Base-by-base conservation (phyloP, 768 basidiomycete genomes). In the Trametes gibbosa region DNA sequence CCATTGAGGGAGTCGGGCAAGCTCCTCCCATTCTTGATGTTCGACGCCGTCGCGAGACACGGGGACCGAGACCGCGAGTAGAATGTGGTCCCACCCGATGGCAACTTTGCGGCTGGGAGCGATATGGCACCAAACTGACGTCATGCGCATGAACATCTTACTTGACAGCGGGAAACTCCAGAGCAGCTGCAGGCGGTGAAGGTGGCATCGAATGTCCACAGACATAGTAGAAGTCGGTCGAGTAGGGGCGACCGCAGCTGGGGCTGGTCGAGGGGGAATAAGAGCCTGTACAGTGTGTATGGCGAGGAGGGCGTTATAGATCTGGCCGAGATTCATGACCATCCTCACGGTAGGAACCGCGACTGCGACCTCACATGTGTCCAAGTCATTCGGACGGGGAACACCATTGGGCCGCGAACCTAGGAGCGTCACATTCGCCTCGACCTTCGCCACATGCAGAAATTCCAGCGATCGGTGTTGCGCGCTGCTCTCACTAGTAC, bases 301-400 rank as follows among this genome's bases (percentile, higher is more conserved):
- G 10, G 86, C 89, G 48, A 92, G 79, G 42, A 94, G 75, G 16
- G 77, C 65, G 64, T 84, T 86, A 68, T 95, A 95, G 29, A 87
- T 74, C 68, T 89, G 84, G 16, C 83, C 81, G 54, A 91, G 72
- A 65, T 84, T 81, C 59, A 92, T 77, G 43, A 75, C 75, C 6
- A 77, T 75, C 35, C 78, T 76, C 29, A 86, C 70, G 50, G 79
- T 77, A 16, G 86, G 83, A 19, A 89, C 72, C n/a, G 74, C 66
- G 14, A 84, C 68, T 1, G 77, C 73, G 21, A 83, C 65, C 3
- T 81, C 75, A 53, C 79, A 82, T 12, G 77, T 70, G 58, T 85
- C 81, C 47, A 64, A 50, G 10, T 59, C 23, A 8, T 55, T 65
- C 0, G 61, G 53, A 1, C 52, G 46, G 16, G 64, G 53, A 3